Evolutionary conservation across 2,329 filamentous ascomycete species (phyloP).

Genomic region (Coniochaeta sp.): DNA sequence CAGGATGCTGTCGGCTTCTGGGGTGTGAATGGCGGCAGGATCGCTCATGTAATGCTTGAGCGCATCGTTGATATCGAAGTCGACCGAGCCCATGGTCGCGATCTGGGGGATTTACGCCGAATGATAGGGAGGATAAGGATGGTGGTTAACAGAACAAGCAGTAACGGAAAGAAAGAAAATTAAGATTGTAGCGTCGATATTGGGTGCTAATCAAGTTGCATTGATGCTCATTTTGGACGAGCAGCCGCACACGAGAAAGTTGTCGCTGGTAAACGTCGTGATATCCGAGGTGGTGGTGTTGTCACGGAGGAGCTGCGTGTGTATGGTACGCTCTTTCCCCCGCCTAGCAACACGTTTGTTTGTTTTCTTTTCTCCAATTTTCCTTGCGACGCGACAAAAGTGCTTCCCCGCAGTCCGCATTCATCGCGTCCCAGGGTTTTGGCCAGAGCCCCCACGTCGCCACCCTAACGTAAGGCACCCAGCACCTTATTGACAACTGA

Average conservation of each 20-base stretch:
- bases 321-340: not conserved
- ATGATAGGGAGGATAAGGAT: constrained; percentile 4
- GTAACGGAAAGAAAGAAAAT: too few relatives aligned
- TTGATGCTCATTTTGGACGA: not conserved
- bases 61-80: constrained; percentile 94
- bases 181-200: too few relatives aligned
- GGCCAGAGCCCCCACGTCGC: not conserved
- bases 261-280: not conserved
- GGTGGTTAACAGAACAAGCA: not conserved
- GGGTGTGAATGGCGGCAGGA: constrained; percentile 72
- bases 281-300: constrained; percentile 4
- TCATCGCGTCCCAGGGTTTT: not conserved
- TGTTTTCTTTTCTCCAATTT: constrained; percentile 3
- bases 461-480: not conserved
- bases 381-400: not conserved
- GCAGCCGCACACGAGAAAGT: not conserved
- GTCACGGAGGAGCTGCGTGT: not conserved
- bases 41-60: constrained; percentile 97
- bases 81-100: constrained; percentile 59
- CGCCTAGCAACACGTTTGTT: constrained; percentile 5
- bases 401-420: not conserved
- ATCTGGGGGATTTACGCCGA: constrained; percentile 1
- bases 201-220: not conserved
- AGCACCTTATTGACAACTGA: not conserved
- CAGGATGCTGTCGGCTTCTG: constrained; percentile 76